These are phyloP conservation scores for Nannochloris sp. DNA, from an alignment of 139 green algal genomes.

Conservation along the genomic window DNA sequence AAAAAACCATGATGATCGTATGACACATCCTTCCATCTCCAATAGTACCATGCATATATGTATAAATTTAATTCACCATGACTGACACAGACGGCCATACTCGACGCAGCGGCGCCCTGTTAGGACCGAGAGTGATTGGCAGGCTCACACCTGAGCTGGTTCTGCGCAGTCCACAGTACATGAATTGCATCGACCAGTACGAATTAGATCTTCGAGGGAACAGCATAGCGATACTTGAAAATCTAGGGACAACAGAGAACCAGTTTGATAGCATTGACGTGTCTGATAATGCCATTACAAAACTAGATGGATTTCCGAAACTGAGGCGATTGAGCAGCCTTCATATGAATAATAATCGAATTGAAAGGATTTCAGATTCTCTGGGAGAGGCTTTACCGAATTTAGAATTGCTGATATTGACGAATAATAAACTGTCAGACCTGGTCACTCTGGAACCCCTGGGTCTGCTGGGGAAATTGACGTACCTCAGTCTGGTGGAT, in stretches of 20 bases:
- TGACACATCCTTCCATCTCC: no score
- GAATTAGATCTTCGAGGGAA: slow-evolving; percentile 80
- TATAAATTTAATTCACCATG: not conserved
- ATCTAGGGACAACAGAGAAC: slow-evolving; percentile 91
- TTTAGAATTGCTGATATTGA: slow-evolving; percentile 79
- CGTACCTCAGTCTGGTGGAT: slow-evolving; percentile 73
- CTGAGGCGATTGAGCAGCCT: slow-evolving; percentile 74
- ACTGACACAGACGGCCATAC: slow-evolving; percentile 1
- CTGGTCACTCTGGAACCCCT: slow-evolving; percentile 84
- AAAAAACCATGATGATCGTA: not conserved
- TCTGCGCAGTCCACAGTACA: slow-evolving; percentile 71
- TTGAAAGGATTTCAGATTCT: slow-evolving; percentile 54
- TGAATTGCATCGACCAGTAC: slow-evolving; percentile 77
- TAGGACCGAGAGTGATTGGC: slow-evolving; percentile 42
- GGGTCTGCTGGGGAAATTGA: slow-evolving; percentile 50
- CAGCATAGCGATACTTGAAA: slow-evolving; percentile 84
- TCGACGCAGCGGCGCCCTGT: not conserved
- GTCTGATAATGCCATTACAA: slow-evolving; percentile 90
- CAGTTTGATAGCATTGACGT: slow-evolving; percentile 97
- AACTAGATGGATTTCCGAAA: slow-evolving; percentile 88
- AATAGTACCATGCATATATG: not conserved
- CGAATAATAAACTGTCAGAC: slow-evolving; percentile 85
- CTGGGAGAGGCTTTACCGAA: slow-evolving; percentile 66
- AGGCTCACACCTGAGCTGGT: slow-evolving; percentile 84
- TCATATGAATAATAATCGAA: slow-evolving; percentile 88